Conservation (phyloP, 306 rosid species). For the Morella rubra region DNA sequence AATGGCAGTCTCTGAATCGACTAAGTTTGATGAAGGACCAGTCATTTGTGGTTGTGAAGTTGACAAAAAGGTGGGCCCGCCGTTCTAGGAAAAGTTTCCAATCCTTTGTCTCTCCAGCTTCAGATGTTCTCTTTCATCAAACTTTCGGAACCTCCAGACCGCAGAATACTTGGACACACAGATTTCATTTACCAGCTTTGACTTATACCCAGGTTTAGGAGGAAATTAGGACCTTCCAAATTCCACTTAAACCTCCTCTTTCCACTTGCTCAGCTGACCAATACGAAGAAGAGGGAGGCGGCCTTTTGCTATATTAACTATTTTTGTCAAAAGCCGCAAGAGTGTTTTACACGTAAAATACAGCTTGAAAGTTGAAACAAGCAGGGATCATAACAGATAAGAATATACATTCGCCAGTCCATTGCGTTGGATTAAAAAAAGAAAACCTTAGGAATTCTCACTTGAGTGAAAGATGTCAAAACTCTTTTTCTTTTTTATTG, state of each 20-base stretch:
- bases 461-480: no score
- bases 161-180: neutral
- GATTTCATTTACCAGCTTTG: neutral
- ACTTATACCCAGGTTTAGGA: neutral
- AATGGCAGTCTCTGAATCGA: neutral
- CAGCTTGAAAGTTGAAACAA: no score
- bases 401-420: no score
- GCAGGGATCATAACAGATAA: no score
- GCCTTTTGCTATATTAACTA: no score
- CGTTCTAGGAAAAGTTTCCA: neutral
- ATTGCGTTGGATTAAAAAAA: accelerated
- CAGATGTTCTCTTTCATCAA: neutral
- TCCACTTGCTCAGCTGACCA: neutral
- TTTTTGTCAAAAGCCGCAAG: no score
- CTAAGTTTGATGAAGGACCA: neutral
- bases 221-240: no score
- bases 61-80: neutral
- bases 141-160: neutral
- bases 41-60: neutral
- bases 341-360: no score
- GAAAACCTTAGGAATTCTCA: no score
- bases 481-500: no score
- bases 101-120: neutral
- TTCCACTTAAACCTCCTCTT: neutral
- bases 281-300: neutral